A percentile compares a stretch with the other conserved stretches of the same genome.
Evolutionary conservation across 768 basidiomycete genomes (phyloP).

Genomic region (Cytidiella melzeri): DNA sequence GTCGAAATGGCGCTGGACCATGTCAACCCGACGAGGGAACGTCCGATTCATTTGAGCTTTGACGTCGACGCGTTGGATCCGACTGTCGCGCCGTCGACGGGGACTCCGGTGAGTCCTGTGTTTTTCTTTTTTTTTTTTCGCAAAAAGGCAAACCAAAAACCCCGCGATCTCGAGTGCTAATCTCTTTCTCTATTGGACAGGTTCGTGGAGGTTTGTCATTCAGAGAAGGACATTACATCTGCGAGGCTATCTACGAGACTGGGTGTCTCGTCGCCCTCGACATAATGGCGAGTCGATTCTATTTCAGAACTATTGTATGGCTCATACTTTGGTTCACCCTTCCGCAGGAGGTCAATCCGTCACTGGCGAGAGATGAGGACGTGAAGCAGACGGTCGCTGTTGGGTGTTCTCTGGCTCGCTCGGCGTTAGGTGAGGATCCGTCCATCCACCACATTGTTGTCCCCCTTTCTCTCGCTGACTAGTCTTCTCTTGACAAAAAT

Average conservation of each 20-base stretch:
- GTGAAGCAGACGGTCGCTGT: conserved; percentile 87
- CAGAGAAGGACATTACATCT: conserved; percentile 97
- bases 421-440: conserved; percentile 63
- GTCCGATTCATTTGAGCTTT: conserved; percentile 92
- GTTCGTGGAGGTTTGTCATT: conserved; percentile 95
- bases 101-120: conserved; percentile 65
- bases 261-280: conserved; percentile 89
- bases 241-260: conserved; percentile 89
- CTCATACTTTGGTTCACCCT: not conserved
- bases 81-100: conserved; percentile 91
- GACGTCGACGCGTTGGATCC: conserved; percentile 96
- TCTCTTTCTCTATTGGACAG: conserved; percentile 34
- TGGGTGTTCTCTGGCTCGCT: conserved; percentile 79
- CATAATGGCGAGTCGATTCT: conserved; percentile 60
- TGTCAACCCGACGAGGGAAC: conserved; percentile 78
- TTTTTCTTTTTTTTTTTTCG: no score
- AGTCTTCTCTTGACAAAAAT: not conserved
- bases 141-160: no score
- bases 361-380: conserved; percentile 65
- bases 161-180: not conserved
- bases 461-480: not conserved
- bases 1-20: conserved; percentile 95
- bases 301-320: conserved; percentile 2
- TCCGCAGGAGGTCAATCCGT: conserved; percentile 91
- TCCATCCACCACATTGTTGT: not conserved